phyloP scores from a whole-genome alignment of 164 flowering plant genomes.

The Piper longum region DNA sequence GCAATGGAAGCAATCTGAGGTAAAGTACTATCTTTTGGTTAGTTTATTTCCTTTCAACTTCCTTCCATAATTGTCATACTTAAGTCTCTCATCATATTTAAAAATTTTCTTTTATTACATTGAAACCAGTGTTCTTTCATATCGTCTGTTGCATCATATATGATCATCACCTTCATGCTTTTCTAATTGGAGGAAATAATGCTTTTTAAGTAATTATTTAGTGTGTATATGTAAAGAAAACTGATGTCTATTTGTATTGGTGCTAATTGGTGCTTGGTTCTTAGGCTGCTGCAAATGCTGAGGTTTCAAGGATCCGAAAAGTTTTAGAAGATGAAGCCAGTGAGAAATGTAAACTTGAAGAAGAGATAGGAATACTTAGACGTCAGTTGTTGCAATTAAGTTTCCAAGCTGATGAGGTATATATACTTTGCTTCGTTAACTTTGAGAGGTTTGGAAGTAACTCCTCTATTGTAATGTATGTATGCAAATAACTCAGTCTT shows the following conservation, averaged over 20 bases:
- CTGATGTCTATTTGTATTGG: no score
- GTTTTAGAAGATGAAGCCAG: slow-evolving; percentile 66
- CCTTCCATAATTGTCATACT: no score
- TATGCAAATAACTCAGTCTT: background rate
- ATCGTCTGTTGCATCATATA: no score
- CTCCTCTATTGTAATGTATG: background rate
- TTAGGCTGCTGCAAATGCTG: slow-evolving; percentile 59
- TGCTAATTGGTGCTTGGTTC: background rate
- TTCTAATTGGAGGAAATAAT: no score
- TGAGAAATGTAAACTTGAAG: slow-evolving; percentile 70
- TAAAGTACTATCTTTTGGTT: slow-evolving; percentile 4
- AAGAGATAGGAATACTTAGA: slow-evolving; percentile 55
- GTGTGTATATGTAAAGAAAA: no score
- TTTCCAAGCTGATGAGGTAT: slow-evolving; percentile 89
- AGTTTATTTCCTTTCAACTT: background rate
- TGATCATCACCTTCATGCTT: no score
- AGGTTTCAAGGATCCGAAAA: slow-evolving; percentile 51
- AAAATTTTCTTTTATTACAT: no score
- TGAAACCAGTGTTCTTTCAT: no score
- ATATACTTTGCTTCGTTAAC: slow-evolving; percentile 3
- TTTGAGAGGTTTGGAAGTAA: no score
- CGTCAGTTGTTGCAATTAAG: slow-evolving; percentile 73
- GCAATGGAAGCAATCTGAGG: slow-evolving; percentile 66
- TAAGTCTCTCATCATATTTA: no score
- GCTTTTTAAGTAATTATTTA: no score